Conservation (phyloP, 2,329 filamentous ascomycete genomes). For the Fusarium papillatum region DNA sequence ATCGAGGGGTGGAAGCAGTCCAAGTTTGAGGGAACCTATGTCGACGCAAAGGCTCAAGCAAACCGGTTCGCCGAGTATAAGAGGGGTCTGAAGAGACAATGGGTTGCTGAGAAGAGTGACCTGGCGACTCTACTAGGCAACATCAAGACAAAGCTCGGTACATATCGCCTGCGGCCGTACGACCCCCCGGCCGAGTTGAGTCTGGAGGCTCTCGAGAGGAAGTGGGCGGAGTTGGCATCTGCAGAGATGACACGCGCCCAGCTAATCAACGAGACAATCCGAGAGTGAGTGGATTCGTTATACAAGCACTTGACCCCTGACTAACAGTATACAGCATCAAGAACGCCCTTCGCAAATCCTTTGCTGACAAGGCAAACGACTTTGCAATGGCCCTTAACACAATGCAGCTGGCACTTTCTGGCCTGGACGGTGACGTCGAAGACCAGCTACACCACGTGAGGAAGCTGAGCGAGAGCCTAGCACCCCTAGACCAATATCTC, state of each 20-base stretch:
- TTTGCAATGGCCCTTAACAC: constrained; percentile 97
- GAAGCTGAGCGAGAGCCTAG: constrained; percentile 85
- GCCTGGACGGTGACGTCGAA: constrained; percentile 96
- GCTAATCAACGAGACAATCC: constrained; percentile 97
- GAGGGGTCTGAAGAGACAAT: constrained; percentile 88
- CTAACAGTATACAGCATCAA: constrained; percentile 78
- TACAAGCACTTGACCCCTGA: neutral
- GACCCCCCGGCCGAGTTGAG: constrained; percentile 89
- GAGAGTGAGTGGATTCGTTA: constrained; percentile 73
- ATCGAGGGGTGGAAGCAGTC: constrained; percentile 82
- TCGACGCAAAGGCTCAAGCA: constrained; percentile 91
- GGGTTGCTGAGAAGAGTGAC: constrained; percentile 98
- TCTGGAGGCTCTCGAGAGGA: constrained; percentile 83
- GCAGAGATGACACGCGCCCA: constrained; percentile 92
- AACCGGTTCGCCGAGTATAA: constrained; percentile 90
- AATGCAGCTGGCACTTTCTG: constrained; percentile 93
- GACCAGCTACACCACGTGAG: constrained; percentile 92
- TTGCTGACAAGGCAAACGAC: constrained; percentile 98
- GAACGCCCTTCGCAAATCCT: constrained; percentile 90
- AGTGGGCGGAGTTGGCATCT: constrained; percentile 85
- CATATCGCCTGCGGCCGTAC: constrained; percentile 92
- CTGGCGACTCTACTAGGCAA: constrained; percentile 93
- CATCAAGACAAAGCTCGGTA: constrained; percentile 98
- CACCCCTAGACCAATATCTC: constrained; percentile 92
- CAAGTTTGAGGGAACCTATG: constrained; percentile 91